Evolutionary conservation across 202 grass and related monocot species (phyloP), one percentile per base, ranked within the genome.

Genomic region (Saccharum hybrid): DNA sequence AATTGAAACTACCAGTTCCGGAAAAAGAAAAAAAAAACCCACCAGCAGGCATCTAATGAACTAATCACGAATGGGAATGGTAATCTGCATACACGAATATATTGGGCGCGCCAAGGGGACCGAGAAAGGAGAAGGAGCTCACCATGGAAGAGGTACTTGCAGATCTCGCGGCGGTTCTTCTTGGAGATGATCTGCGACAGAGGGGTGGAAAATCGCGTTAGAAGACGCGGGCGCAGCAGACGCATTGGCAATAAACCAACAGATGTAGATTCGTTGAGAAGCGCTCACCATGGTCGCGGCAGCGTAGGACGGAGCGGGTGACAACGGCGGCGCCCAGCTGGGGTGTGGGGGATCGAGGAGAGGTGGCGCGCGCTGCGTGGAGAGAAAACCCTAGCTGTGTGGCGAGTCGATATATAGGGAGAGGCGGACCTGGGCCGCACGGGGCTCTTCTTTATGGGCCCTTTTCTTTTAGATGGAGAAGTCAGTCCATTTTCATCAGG

Each of bases 91-190:
- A 49, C 38, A 8, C 38, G 38, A 40, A 15, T 0, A 48, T 16
- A 28, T 2, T 16, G 6, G 22, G 41, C 11, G 18, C 19, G 0
- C 30, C 1, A 0, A 19, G 4, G 16, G 7, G 5, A 16, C 0
- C 8, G 10, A 10, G 31, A 10, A 63, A 5, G 9, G 3, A 7
- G 30, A 9, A 39, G 5, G 48, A 8, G 10, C 76, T 45, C 23
- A 94, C 94, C 94, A 40, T 92, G 90, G 86, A 97, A 97, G 92
- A 97, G 92, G 90, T 94, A 94, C 86, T 92, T 97, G 94, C 90
- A 97, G 90, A 94, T 92, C 90, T 89, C 86, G 26, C 78, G 90
- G 34, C 92, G 90, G 38, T 97, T 97, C 84, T 94, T 97, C 92
- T 97, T 97, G 68, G 94, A 84, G 82, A 97, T 97, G 84, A 97